Percentiles rank a stretch among this genome's conserved stretches.
These are phyloP conservation scores for Hyaloscypha hepaticicola DNA, from an alignment of 495 filamentous ascomycete species.

Conservation along the genomic window DNA sequence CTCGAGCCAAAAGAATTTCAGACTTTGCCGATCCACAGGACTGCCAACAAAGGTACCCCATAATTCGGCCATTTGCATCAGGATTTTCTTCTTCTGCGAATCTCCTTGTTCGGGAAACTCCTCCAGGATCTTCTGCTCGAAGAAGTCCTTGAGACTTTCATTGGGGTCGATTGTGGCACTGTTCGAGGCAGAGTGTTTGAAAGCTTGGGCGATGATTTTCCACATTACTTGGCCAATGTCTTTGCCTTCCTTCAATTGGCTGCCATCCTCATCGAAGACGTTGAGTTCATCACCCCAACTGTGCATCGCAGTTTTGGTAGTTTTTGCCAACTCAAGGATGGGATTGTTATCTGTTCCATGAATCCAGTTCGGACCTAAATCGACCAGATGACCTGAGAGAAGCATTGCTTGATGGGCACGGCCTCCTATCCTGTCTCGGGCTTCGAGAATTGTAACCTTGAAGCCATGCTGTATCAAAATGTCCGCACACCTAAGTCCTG, in stretches of 20 bases:
- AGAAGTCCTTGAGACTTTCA: constrained; percentile 76
- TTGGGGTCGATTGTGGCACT: constrained; percentile 60
- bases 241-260: constrained; percentile 46
- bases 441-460: constrained; percentile 83
- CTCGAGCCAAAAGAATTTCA: constrained; percentile 94
- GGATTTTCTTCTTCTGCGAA: constrained; percentile 34
- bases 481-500: constrained; percentile 86
- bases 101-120: constrained; percentile 50
- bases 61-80: constrained; percentile 65
- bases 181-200: constrained; percentile 72
- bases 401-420: constrained; percentile 59
- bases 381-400: constrained; percentile 47
- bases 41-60: constrained; percentile 93
- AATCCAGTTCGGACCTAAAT: constrained; percentile 92
- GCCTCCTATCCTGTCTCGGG: constrained; percentile 78
- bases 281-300: constrained; percentile 56
- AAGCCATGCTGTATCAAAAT: constrained; percentile 75
- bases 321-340: constrained; percentile 71
- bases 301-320: constrained; percentile 60
- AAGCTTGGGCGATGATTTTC: constrained; percentile 72
- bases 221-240: constrained; percentile 66
- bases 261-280: constrained; percentile 64
- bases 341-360: constrained; percentile 87
- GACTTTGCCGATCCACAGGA: constrained; percentile 70
- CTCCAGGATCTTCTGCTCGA: constrained; percentile 57